Evolutionary conservation across 1,284 basidiomycete species (phyloP).

Genomic region (Agaricales sp.): DNA sequence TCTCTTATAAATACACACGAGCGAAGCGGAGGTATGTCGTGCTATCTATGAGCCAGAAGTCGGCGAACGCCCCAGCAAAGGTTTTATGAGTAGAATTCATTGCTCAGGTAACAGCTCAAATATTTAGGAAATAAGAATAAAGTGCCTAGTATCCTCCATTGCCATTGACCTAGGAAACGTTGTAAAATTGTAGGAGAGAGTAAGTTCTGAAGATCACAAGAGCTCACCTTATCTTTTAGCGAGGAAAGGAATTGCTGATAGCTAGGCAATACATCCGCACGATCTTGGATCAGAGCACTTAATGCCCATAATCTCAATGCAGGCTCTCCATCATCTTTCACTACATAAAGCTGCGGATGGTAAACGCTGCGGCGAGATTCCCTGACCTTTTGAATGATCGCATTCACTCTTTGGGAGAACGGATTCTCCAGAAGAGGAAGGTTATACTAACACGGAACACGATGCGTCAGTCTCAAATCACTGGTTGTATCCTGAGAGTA

Average conservation of each 20-base stretch:
- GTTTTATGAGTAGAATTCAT: too few species aligned
- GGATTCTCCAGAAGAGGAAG: constrained; percentile 79
- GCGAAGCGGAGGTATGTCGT: too few species aligned
- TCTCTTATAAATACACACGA: too few species aligned
- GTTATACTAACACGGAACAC: too few species aligned
- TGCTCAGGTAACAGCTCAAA: too few species aligned
- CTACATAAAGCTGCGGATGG: constrained; percentile 91
- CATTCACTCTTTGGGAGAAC: constrained; percentile 93
- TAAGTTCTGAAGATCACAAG: not conserved
- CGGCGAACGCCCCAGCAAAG: too few species aligned
- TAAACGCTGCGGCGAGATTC: constrained; percentile 88
- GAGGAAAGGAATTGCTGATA: constrained; percentile 89
- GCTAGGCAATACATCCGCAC: constrained; percentile 88
- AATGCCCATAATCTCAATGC: constrained; percentile 91
- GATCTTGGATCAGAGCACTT: constrained; percentile 90
- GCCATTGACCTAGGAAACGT: not conserved
- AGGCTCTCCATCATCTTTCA: constrained; percentile 97
- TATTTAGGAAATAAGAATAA: not conserved
- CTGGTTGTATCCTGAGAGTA: not conserved
- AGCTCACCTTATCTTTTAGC: constrained; percentile 68
- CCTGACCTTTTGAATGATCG: constrained; percentile 86
- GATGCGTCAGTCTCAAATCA: too few species aligned
- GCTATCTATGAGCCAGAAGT: too few species aligned
- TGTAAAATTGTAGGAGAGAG: too few species aligned
- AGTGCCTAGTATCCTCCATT: not conserved